Evolutionary conservation across 352 stramenopile genomes (phyloP), one percentile per base, ranked within the genome.

Genomic region (Globisporangium polare): DNA sequence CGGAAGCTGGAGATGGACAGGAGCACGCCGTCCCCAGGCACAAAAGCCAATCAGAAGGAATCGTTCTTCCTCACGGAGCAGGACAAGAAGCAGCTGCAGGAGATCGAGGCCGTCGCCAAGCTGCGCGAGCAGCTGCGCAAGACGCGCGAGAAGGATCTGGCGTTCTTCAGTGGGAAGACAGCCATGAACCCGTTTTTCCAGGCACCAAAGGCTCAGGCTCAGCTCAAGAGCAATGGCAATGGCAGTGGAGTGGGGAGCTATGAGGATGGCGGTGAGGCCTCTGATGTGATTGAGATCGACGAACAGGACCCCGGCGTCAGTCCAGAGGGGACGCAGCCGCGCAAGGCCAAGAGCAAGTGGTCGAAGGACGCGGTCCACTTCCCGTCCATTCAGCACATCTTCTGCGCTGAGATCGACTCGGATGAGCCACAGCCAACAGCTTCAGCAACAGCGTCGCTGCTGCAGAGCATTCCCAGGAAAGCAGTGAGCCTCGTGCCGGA

Each of bases 121-220:
- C 80, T 92, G 39, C 81, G 80, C 13, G 81, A 90, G 42, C 72
- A 92, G 39, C 62, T 90, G 45, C 74, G 78, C 2, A 68, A 83
- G 58, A 77, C 78, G 22, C 80, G 83, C 5, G 83, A 92, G 53
- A 84, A 85, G 18, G 83, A 92, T 61, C 59, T 82, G 18, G 79
- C 71, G 24, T 92, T 91, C 56, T 92, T 90, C 45, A 73, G 66
- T n/a, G 77, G 75, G 10, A 56, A 62, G 5, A 78, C 78, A 29
- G 70, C 60, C 2, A 66, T 75, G 12, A 90, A 90, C 31, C 78
- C 83, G 15, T 92, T 92, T 53, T 92, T 92, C 57, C 71, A 89
- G 35, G 66, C 74, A 8, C 77, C 67, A 9, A 59, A 59, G 31
- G 15, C 20, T 6, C 29, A 33, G 29, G 3, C 39, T 3, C 31